Evolutionary conservation across 1,284 basidiomycete genomes (phyloP).

Genomic region (Grifola frondosa): DNA sequence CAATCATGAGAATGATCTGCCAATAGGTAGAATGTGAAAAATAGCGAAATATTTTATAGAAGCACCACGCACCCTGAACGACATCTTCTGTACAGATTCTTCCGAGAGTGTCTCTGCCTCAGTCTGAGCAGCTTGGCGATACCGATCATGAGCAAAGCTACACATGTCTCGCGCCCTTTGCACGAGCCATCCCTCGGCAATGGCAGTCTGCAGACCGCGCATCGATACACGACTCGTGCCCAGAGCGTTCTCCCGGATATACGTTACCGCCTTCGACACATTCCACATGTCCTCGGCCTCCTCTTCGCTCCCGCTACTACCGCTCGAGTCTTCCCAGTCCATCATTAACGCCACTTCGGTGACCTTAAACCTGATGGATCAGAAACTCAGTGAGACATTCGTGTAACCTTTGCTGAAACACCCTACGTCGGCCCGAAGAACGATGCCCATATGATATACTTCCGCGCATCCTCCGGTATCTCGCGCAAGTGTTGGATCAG

Average conservation of each 20-base stretch:
- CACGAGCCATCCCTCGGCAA: constrained; percentile 69
- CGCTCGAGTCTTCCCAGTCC: constrained; percentile 64
- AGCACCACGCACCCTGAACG: constrained; percentile 48
- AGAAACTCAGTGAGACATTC: constrained; percentile 1
- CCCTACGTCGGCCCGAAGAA: constrained; percentile 68
- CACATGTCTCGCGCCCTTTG: constrained; percentile 73
- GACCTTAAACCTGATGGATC: constrained; percentile 55
- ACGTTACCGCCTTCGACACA: constrained; percentile 49
- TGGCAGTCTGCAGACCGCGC: constrained; percentile 62
- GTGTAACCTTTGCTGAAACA: not conserved
- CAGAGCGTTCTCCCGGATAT: constrained; percentile 36
- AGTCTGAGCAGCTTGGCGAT: constrained; percentile 64
- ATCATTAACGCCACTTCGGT: constrained; percentile 70
- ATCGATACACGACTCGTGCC: constrained; percentile 55
- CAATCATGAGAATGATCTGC: constrained; percentile 71
- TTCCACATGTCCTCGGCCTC: constrained; percentile 54
- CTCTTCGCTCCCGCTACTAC: constrained; percentile 45
- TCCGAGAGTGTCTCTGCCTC: constrained; percentile 52
- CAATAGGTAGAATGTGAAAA: not conserved
- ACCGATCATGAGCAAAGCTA: constrained; percentile 69
- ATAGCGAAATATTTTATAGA: not conserved
- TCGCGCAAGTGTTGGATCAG: constrained; percentile 57
- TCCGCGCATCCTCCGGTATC: constrained; percentile 61
- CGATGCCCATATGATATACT: constrained; percentile 67
- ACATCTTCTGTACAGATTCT: constrained; percentile 64